Percentiles rank a stretch among this genome's conserved stretches.
These are phyloP conservation scores for Penicillium simplicissimum DNA, from an alignment of 495 filamentous ascomycete genomes.

Conservation along the genomic window DNA sequence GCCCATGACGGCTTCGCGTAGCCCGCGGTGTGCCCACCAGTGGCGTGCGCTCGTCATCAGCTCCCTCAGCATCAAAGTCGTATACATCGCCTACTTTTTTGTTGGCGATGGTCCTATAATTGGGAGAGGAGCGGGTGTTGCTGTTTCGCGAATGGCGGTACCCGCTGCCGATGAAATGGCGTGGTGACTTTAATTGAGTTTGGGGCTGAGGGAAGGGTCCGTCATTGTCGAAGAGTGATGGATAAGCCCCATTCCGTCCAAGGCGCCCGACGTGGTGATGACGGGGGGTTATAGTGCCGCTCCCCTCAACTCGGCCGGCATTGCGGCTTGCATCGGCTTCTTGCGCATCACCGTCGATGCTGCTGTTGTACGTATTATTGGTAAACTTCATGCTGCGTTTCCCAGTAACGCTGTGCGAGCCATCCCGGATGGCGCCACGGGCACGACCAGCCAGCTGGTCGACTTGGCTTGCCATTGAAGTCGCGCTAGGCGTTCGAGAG, in stretches of 20 bases:
- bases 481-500: conserved; percentile 91
- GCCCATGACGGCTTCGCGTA: conserved; percentile 60
- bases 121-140: conserved; percentile 35
- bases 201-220: conserved; percentile 61
- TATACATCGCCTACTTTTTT: conserved; percentile 58
- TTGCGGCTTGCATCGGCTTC: conserved; percentile 66
- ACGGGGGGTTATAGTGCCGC: conserved; percentile 62
- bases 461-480: conserved; percentile 81
- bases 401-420: conserved; percentile 65
- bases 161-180: conserved; percentile 50
- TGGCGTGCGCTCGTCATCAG: conserved; percentile 89
- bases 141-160: conserved; percentile 39
- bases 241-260: conserved; percentile 66
- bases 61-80: conserved; percentile 72
- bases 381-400: conserved; percentile 99
- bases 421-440: conserved; percentile 61
- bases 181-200: conserved; percentile 57
- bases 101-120: conserved; percentile 45
- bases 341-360: conserved; percentile 58
- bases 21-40: conserved; percentile 68
- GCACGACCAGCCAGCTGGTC: conserved; percentile 67
- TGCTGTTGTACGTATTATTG: conserved; percentile 70
- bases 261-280: conserved; percentile 78
- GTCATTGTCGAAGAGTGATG: conserved; percentile 75
- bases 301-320: conserved; percentile 56